Evolutionary conservation across 441 rosid species (phyloP), one percentile per base, ranked within the genome.

Genomic region (Raphanus hybrid): DNA sequence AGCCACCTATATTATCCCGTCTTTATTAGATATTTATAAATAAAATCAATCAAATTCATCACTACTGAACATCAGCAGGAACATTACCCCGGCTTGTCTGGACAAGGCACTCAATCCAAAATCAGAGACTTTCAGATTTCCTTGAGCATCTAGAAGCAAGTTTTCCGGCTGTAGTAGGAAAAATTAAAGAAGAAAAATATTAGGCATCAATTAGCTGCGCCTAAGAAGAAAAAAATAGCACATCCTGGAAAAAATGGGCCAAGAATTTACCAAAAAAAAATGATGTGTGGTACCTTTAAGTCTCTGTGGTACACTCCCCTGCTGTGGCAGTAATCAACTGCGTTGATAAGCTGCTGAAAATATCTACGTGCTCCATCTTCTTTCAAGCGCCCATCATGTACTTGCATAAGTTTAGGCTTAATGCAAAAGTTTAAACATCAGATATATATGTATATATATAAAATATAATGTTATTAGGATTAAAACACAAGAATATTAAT

Each of bases 61-160:
- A 34, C n/a, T n/a, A 3, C 59, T 64, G 71, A 43, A 54, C 75
- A 39, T 60, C 29, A 29, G 35, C 34, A 29, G 34, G 34, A 29
- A 29, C 34, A 29, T 29, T 35, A 94, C 99, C 98, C 93, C 81
- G 83, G 92, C 94, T 95, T 95, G 96, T 73, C 86, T 89, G 48
- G 98, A 92, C 84, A 95, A 80, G 26, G 99, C 98, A 90, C 99
- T 92, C 84, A 95, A 78, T 77, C 99, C 99, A 85, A 95, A 95
- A 82, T 95, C 99, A 67, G 99, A 95, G 82, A 95, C 97, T 88
- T 92, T 95, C 74, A 95, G 94, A 86, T 87, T 86, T 68, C 96
- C 99, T 59, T 60, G 68, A 55, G 88, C 83, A 89, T 92, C 98
- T 81, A 95, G 83, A 61, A 95, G 89, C 81, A 95, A 76, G 75